phyloP scores from a whole-genome alignment of 2,329 filamentous ascomycete genomes.

The Fusarium sacchari region DNA sequence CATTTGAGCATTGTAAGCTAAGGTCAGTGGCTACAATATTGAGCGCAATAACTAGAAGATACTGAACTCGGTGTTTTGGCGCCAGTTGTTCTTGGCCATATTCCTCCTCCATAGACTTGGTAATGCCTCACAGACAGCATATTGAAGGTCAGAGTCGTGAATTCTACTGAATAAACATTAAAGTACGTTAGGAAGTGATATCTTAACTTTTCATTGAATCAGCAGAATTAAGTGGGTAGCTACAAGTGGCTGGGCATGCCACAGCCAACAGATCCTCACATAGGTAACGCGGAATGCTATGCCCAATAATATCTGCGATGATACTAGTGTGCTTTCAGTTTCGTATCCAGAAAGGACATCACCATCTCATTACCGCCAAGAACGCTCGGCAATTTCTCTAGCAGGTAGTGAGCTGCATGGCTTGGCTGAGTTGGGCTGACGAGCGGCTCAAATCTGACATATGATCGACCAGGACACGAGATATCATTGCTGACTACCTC shows the following conservation, averaged over 20 bases:
- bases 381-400: not conserved
- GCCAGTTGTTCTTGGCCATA: not conserved
- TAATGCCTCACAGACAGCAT: not conserved
- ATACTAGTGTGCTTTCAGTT: not conserved
- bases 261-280: too few relatives aligned
- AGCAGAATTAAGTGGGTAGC: not conserved
- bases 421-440: not conserved
- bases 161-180: not conserved
- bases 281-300: not conserved
- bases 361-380: too few relatives aligned
- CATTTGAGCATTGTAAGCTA: too few relatives aligned
- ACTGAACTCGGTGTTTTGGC: not conserved
- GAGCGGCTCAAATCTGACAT: not conserved
- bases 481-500: not conserved
- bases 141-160: not conserved
- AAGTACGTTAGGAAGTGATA: rapidly evolving
- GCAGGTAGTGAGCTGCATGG: not conserved
- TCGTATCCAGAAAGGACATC: not conserved
- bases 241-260: not conserved
- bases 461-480: not conserved
- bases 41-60: too few relatives aligned
- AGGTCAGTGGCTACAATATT: too few relatives aligned
- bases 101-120: not conserved
- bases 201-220: not conserved
- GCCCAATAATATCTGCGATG: not conserved